phyloP scores from a whole-genome alignment of 495 filamentous ascomycete species.

The Niebla homalea region DNA sequence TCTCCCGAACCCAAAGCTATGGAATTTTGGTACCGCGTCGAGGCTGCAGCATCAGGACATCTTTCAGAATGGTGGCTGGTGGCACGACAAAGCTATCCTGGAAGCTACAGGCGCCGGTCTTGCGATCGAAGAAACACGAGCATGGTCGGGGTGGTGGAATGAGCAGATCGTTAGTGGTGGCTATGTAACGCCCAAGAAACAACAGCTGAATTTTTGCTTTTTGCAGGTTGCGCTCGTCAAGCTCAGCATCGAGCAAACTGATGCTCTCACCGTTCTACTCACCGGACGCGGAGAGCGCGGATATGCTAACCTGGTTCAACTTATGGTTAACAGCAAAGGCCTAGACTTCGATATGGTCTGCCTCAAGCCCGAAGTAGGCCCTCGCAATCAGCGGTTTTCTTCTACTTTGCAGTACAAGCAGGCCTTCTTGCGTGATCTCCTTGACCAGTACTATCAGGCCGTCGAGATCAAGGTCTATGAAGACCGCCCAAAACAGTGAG shows the following conservation, averaged over 20 bases:
- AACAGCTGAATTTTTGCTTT: constrained; percentile 20
- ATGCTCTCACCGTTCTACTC: constrained; percentile 73
- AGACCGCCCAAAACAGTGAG: constrained; percentile 51
- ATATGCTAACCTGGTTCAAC: constrained; percentile 69
- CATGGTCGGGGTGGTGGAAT: constrained; percentile 96
- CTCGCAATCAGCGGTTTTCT: constrained; percentile 56
- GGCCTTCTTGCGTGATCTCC: constrained; percentile 58
- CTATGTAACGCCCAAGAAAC: neutral
- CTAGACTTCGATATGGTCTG: constrained; percentile 82
- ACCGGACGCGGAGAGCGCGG: constrained; percentile 72
- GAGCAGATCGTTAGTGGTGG: constrained; percentile 54
- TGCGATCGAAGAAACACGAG: constrained; percentile 67
- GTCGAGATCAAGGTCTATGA: constrained; percentile 68
- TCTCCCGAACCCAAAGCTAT: constrained; percentile 77
- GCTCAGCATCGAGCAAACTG: constrained; percentile 75
- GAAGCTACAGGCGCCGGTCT: constrained; percentile 74
- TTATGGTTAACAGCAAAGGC: constrained; percentile 63
- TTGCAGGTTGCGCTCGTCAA: constrained; percentile 57
- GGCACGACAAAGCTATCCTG: constrained; percentile 83
- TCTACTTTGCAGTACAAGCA: constrained; percentile 86
- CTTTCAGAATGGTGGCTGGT: constrained; percentile 88
- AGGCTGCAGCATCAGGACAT: constrained; percentile 58
- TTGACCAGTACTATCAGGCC: constrained; percentile 72
- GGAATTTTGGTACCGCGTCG: constrained; percentile 64
- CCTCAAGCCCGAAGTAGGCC: constrained; percentile 74